phyloP scores from a whole-genome alignment of 2,329 filamentous ascomycete genomes.

The Pseudocercospora pini-densiflorae region DNA sequence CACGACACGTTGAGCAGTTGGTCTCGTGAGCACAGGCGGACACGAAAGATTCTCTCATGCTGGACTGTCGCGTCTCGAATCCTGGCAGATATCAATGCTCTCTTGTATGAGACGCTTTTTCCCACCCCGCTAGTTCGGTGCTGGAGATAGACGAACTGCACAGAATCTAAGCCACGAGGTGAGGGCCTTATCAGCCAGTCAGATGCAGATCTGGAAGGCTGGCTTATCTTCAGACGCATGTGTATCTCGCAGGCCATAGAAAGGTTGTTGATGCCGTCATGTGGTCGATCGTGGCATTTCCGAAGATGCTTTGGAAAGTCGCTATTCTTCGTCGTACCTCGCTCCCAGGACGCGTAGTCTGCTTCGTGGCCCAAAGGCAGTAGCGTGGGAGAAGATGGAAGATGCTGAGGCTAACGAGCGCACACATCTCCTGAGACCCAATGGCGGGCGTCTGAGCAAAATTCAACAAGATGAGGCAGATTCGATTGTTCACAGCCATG shows the following conservation, averaged over 20 bases:
- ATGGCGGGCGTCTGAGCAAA: slow-evolving; percentile 25
- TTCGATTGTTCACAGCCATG: slow-evolving; percentile 48
- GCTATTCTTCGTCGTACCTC: background rate
- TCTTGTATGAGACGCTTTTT: background rate
- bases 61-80: background rate
- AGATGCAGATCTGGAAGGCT: background rate
- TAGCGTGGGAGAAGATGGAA: slow-evolving; percentile 14
- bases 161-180: background rate
- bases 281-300: background rate
- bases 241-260: background rate
- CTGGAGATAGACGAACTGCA: background rate
- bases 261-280: slow-evolving; percentile 9
- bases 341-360: background rate
- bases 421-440: slow-evolving; percentile 40
- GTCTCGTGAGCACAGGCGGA: slow-evolving; percentile 11
- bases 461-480: slow-evolving; percentile 44
- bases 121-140: background rate
- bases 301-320: background rate
- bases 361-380: background rate
- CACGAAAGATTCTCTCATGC: background rate
- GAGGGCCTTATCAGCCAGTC: slow-evolving; percentile 8
- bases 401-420: slow-evolving; percentile 34
- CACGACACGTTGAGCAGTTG: slow-evolving; percentile 10
- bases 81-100: background rate
- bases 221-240: slow-evolving; percentile 8